Evolutionary conservation across 768 basidiomycete genomes (phyloP).

Genomic region (Tulasnella sp.): DNA sequence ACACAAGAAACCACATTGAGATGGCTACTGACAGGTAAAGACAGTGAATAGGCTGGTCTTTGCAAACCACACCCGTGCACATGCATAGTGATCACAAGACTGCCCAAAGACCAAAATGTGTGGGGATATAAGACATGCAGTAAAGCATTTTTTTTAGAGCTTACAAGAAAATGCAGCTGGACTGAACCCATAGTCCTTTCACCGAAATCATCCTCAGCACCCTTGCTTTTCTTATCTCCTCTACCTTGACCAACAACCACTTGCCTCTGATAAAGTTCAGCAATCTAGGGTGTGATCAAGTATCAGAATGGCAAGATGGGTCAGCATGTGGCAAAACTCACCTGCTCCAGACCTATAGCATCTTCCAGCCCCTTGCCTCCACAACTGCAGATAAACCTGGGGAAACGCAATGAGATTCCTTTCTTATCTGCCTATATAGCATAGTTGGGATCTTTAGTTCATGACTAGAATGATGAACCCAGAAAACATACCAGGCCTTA

Average conservation of each 20-base stretch:
- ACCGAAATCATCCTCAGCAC: constrained; percentile 38
- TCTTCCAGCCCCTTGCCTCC: constrained; percentile 92
- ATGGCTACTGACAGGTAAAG: too few species aligned
- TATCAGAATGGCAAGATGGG: constrained; percentile 11
- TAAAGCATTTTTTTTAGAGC: too few species aligned
- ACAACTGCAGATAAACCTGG: constrained; percentile 80
- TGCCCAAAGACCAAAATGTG: too few species aligned
- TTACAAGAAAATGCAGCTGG: too few species aligned
- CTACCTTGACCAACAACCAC: constrained; percentile 64
- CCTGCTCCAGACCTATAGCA: constrained; percentile 88
- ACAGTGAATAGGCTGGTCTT: too few species aligned
- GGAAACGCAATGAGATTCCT: constrained; percentile 93
- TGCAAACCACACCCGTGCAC: too few species aligned
- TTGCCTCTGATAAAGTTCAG: constrained; percentile 90
- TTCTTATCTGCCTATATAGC: constrained; percentile 65
- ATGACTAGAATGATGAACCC: not conserved
- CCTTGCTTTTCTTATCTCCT: constrained; percentile 50
- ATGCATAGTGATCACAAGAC: too few species aligned
- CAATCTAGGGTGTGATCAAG: constrained; percentile 42
- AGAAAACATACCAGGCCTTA: constrained; percentile 61
- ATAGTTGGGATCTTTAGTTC: not conserved
- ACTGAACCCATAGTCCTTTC: not conserved
- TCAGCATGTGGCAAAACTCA: constrained; percentile 27
- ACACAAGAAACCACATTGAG: too few species aligned
- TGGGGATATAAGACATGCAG: too few species aligned